Evolutionary conservation across 495 filamentous ascomycete species (phyloP).

Genomic region (Xylaria curta): DNA sequence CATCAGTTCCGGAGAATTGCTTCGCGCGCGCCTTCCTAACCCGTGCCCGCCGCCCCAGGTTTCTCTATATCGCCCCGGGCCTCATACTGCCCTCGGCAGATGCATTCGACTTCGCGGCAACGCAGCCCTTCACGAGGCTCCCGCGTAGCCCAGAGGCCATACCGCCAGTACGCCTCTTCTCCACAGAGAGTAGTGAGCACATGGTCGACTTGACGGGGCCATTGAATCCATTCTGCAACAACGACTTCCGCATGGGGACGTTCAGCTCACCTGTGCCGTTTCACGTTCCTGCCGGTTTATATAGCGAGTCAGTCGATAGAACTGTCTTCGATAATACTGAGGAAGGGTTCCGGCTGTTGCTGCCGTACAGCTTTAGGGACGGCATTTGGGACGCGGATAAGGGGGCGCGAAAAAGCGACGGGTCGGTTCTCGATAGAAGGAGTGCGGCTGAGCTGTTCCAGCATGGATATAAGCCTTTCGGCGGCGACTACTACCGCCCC

Average conservation of each 20-base stretch:
- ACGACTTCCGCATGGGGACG: background rate
- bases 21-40: background rate
- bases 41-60: background rate
- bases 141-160: background rate
- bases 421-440: background rate
- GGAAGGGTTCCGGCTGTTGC: constrained; percentile 14
- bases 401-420: constrained; percentile 7
- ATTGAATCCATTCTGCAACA: background rate
- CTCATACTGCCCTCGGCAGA: background rate
- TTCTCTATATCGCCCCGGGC: background rate
- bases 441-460: background rate
- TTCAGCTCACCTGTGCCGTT: background rate
- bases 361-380: background rate
- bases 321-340: background rate
- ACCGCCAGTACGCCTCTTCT: background rate
- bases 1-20: background rate
- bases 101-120: background rate
- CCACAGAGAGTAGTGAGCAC: background rate
- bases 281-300: background rate
- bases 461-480: constrained; percentile 8
- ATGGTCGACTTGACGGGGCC: background rate
- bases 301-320: background rate
- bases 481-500: background rate
- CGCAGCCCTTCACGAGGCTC: background rate
- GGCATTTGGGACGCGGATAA: background rate